Percentiles rank a stretch among this genome's conserved stretches.
phyloP scores from a whole-genome alignment of 2,329 filamentous ascomycete species.

The Endoconidiophora laricicola region DNA sequence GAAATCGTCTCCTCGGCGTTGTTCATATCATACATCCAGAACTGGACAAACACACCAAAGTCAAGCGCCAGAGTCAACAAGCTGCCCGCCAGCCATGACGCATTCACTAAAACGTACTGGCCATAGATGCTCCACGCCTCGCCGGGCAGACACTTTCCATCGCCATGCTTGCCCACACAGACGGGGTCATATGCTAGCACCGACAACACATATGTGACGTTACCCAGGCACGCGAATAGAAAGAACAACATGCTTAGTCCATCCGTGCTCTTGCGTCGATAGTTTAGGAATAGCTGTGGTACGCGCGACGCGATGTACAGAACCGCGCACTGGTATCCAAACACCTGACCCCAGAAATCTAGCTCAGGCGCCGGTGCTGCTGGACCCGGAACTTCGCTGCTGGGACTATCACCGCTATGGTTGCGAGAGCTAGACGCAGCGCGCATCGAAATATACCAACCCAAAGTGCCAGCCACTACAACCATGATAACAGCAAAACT shows the following conservation, averaged over 20 bases:
- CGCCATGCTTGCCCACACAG: slow-evolving; percentile 27
- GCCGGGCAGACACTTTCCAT: slow-evolving; percentile 39
- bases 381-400: slow-evolving; percentile 20
- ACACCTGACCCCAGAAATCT: slow-evolving; percentile 68
- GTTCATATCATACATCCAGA: slow-evolving; percentile 58
- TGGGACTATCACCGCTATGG: slow-evolving; percentile 12
- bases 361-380: slow-evolving; percentile 35
- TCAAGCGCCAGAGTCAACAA: slow-evolving; percentile 76
- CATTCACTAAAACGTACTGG: slow-evolving; percentile 72
- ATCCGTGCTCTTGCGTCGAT: slow-evolving; percentile 79
- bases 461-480: slow-evolving; percentile 62
- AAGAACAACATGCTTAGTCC: slow-evolving; percentile 92
- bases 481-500: slow-evolving; percentile 61
- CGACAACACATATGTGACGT: slow-evolving; percentile 79
- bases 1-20: slow-evolving; percentile 14
- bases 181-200: slow-evolving; percentile 79
- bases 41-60: slow-evolving; percentile 75
- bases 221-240: slow-evolving; percentile 88
- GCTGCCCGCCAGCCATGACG: slow-evolving; percentile 81
- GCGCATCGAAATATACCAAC: slow-evolving; percentile 60
- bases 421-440: background rate
- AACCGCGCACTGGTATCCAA: slow-evolving; percentile 79
- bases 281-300: slow-evolving; percentile 84
- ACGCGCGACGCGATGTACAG: slow-evolving; percentile 81
- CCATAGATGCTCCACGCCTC: slow-evolving; percentile 55